Base-by-base conservation (phyloP, 306 rosid species). In the Albizia julibrissin region DNA sequence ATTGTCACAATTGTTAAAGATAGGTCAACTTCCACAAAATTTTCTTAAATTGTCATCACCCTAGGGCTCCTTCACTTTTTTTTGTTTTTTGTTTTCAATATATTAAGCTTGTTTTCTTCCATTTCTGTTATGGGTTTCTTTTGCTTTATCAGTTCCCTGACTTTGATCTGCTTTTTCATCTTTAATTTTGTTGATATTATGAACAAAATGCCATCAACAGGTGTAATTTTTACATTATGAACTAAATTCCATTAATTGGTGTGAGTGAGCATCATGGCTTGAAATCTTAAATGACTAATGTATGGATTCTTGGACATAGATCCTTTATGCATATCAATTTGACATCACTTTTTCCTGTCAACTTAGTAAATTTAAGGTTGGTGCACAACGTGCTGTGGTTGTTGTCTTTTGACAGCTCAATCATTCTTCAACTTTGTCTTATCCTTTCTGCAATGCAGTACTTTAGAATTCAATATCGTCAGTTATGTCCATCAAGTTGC, bases 61-160 rank as follows among this genome's bases (percentile, higher is more conserved):
- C 43, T 64, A 22, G 27, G 66, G 37, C 24, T 52, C 26, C 73
- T 65, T 46, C 74, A 54, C 62, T 18, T 54, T 54, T 19, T 46
- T 3, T 34, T 5, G 14, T 9, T n/a, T 8, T 76, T 24, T 21
- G 62, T 24, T 76, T 27, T 18, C 31, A 42, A 50, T 61, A 64
- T 71, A 61, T 54, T 76, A 76, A 56, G 70, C 46, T 64, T 61
- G 29, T 80, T 83, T 80, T 80, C 66, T 67, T 27, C 78, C 22
- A 77, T n/a, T 83, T 72, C 52, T 82, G 50, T 79, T 52, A 19
- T 72, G 34, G 16, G 62, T 71, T 61, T 46, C 37, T 40, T 19
- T 26, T 65, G 29, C 46, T 79, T 44, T 10, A 43, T 76, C 70
- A 65, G 37, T 26, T 43, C 42, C 64, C 31, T 76, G 34, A 75